Conservation (phyloP, 345 rosid genomes). For the Melaleuca quinquenervia region DNA sequence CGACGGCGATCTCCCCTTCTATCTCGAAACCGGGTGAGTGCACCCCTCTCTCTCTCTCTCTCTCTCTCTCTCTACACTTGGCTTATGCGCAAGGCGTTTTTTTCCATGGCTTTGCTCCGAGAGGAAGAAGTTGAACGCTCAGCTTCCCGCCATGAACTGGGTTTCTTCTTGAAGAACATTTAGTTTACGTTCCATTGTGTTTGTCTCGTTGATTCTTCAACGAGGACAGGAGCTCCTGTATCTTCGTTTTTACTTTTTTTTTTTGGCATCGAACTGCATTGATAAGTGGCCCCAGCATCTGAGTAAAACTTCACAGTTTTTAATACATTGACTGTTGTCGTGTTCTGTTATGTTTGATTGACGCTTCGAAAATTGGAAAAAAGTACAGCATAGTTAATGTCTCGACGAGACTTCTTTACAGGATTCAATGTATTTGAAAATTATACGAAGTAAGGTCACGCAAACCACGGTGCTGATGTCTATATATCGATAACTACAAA, state of each 20-base stretch:
- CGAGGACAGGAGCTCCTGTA: background rate
- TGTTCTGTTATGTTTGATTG: fast-evolving
- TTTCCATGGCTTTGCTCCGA: too few relatives aligned
- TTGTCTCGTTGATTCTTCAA: background rate
- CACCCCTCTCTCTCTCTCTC: background rate
- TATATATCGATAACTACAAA: background rate
- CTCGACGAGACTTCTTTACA: too few relatives aligned
- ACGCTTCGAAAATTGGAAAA: too few relatives aligned
- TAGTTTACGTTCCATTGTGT: too few relatives aligned
- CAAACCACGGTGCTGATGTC: background rate
- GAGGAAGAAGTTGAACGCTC: too few relatives aligned
- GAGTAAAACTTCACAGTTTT: too few relatives aligned
- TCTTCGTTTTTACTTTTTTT: background rate
- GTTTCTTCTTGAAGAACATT: too few relatives aligned
- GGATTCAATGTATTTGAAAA: background rate
- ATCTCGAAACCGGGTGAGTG: background rate
- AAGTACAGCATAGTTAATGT: too few relatives aligned
- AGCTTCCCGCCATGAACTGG: too few relatives aligned
- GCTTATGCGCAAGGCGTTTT: too few relatives aligned
- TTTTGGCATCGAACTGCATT: background rate
- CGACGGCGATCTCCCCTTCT: background rate
- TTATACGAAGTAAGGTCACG: background rate
- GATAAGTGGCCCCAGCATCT: too few relatives aligned
- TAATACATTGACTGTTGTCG: too few relatives aligned
- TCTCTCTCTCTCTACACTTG: background rate